Evolutionary conservation across 2,329 filamentous ascomycete genomes (phyloP).

Genomic region (Fusarium floridanum): DNA sequence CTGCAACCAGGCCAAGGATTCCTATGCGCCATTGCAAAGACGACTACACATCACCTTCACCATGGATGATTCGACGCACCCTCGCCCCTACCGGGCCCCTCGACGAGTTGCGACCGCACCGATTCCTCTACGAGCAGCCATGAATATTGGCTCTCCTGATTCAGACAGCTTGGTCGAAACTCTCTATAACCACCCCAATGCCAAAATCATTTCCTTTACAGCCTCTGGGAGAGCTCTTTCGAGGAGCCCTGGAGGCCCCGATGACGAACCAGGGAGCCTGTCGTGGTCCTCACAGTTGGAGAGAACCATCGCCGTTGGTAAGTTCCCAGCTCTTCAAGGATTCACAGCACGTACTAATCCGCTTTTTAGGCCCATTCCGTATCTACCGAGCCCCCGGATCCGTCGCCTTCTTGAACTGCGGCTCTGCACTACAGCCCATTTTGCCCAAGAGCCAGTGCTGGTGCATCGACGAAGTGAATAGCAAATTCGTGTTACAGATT

Average conservation of each 20-base stretch:
- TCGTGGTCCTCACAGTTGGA: slow-evolving; percentile 83
- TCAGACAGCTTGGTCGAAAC: slow-evolving; percentile 67
- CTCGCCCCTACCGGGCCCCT: slow-evolving; percentile 45
- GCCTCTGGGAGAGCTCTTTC: slow-evolving; percentile 51
- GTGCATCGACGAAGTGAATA: slow-evolving; percentile 88
- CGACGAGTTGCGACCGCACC: slow-evolving; percentile 57
- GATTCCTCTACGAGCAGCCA: slow-evolving; percentile 37
- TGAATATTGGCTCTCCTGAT: slow-evolving; percentile 42
- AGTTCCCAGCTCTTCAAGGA: slow-evolving; percentile 34
- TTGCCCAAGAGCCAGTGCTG: slow-evolving; percentile 92
- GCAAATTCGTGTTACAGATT: slow-evolving; percentile 87
- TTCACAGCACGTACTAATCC: neutral
- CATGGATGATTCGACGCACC: slow-evolving; percentile 41
- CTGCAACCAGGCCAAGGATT: slow-evolving; percentile 25
- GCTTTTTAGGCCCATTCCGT: slow-evolving; percentile 73
- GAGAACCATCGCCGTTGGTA: slow-evolving; percentile 83
- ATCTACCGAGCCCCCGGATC: slow-evolving; percentile 90
- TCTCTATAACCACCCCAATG: slow-evolving; percentile 79
- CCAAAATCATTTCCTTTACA: slow-evolving; percentile 74
- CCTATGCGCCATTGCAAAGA: slow-evolving; percentile 27
- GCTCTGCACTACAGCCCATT: slow-evolving; percentile 85
- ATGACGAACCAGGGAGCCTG: slow-evolving; percentile 70
- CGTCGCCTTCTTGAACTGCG: slow-evolving; percentile 89
- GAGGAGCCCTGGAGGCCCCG: slow-evolving; percentile 49
- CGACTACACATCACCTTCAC: slow-evolving; percentile 8